Percentiles rank a stretch among this genome's conserved stretches.
Evolutionary conservation across 345 rosid species (phyloP).

Genomic region (Lumnitzera racemosa): DNA sequence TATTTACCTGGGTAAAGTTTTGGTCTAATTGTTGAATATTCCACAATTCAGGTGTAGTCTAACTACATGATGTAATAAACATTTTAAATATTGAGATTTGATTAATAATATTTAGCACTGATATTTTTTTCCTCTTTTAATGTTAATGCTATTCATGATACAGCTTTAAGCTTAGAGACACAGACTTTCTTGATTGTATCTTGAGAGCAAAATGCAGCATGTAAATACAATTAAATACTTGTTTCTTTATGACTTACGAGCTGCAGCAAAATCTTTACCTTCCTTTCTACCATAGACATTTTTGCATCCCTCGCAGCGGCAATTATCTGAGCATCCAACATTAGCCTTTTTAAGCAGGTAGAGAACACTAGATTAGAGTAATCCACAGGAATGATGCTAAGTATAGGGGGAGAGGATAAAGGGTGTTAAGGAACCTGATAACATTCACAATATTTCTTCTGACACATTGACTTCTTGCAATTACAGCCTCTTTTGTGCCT

Average conservation of each 20-base stretch:
- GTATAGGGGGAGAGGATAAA: neutral
- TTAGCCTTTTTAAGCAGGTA: conserved; percentile 23
- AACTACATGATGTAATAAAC: no score
- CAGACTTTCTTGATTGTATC: no score
- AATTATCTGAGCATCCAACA: conserved; percentile 57
- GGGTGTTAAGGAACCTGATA: conserved; percentile 36
- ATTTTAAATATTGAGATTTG: no score
- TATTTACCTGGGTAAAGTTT: neutral
- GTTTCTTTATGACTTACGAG: no score
- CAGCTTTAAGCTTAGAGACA: no score
- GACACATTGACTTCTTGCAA: conserved; percentile 64
- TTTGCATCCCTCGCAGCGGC: conserved; percentile 63
- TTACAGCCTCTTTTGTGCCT: conserved; percentile 65
- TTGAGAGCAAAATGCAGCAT: neutral
- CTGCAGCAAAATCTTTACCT: conserved; percentile 23
- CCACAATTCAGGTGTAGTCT: neutral
- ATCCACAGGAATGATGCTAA: neutral
- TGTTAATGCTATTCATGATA: no score
- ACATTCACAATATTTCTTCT: conserved; percentile 68
- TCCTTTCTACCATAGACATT: conserved; percentile 49
- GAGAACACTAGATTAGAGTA: conserved; percentile 4
- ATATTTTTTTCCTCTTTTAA: no score
- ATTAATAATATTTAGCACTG: no score
- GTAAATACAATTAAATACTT: neutral
- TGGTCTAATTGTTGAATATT: neutral